Conservation (phyloP, 768 basidiomycete species). For the Phlebiopsis gigantea region DNA sequence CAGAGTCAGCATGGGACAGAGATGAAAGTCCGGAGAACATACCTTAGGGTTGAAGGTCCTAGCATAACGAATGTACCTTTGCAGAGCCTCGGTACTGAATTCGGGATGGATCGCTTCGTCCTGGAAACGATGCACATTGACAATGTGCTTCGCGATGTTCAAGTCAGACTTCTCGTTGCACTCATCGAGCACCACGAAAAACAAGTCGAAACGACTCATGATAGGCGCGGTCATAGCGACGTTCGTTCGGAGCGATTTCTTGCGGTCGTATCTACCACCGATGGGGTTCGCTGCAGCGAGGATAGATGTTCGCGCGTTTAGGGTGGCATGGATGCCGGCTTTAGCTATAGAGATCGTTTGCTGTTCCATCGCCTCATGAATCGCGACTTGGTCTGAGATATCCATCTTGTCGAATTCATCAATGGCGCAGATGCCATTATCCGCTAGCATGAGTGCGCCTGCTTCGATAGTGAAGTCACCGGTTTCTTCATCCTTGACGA, state of each 20-base stretch:
- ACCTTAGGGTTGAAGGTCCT: constrained; percentile 98
- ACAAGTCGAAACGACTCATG: constrained; percentile 97
- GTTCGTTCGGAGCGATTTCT: constrained; percentile 86
- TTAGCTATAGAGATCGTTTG: constrained; percentile 99
- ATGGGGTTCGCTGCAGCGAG: constrained; percentile 97
- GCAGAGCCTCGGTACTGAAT: constrained; percentile 94
- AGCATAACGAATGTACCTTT: constrained; percentile 95
- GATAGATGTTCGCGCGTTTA: constrained; percentile 96
- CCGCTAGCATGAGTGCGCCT: constrained; percentile 97
- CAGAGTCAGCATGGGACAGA: not conserved
- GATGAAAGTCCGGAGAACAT: constrained; percentile 16
- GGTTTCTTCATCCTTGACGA: constrained; percentile 97
- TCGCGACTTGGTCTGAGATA: constrained; percentile 95
- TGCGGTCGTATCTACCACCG: constrained; percentile 95
- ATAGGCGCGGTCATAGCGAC: constrained; percentile 98
- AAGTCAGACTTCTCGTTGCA: constrained; percentile 90
- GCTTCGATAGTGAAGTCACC: constrained; percentile 99
- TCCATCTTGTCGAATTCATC: constrained; percentile 99
- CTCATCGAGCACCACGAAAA: constrained; percentile 97
- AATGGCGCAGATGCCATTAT: constrained; percentile 99
- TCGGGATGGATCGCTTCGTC: constrained; percentile 94
- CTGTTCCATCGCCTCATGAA: constrained; percentile 99
- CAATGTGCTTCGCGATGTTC: constrained; percentile 94
- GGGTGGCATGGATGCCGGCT: constrained; percentile 96
- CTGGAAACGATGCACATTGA: constrained; percentile 94